These are phyloP conservation scores for Colletotrichum echinochloae DNA, from an alignment of 2,329 filamentous ascomycete genomes.

Conservation along the genomic window DNA sequence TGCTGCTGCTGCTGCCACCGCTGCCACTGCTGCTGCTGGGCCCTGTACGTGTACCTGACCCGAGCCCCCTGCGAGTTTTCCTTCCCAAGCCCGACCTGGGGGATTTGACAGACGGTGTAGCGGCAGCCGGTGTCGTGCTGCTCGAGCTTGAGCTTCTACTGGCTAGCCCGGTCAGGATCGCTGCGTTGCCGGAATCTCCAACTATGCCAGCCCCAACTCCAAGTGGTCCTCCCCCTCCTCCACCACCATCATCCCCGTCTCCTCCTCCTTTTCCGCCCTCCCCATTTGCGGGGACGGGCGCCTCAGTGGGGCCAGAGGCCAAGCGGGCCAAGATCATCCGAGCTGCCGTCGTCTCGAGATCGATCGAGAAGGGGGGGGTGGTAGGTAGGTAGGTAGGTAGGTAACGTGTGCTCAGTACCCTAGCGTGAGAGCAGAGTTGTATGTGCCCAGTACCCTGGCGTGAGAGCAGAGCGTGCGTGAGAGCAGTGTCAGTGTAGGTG, in stretches of 20 bases:
- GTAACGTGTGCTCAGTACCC: neutral
- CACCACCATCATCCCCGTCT: conserved; percentile 18
- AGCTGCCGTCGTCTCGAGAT: conserved; percentile 35
- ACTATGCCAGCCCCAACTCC: conserved; percentile 17
- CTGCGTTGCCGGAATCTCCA: conserved; percentile 36
- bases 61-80: conserved; percentile 34
- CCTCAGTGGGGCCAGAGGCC: conserved; percentile 41
- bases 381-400: too few relatives aligned
- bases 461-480: neutral
- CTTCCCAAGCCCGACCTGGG: conserved; percentile 36
- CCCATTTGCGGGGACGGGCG: conserved; percentile 37
- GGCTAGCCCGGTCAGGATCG: conserved; percentile 28
- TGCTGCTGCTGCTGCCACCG: conserved; percentile 8
- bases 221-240: neutral
- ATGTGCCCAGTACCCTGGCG: too few relatives aligned
- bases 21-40: conserved; percentile 12
- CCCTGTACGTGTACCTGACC: conserved; percentile 17
- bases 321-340: conserved; percentile 43
- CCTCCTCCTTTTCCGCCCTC: conserved; percentile 22
- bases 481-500: neutral
- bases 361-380: neutral
- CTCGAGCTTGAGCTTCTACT: conserved; percentile 16
- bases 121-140: conserved; percentile 29
- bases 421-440: neutral
- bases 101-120: conserved; percentile 15